Evolutionary conservation across 257 asterid genomes (phyloP), one percentile per base, ranked within the genome.

Genomic region (Jasminum sambac): DNA sequence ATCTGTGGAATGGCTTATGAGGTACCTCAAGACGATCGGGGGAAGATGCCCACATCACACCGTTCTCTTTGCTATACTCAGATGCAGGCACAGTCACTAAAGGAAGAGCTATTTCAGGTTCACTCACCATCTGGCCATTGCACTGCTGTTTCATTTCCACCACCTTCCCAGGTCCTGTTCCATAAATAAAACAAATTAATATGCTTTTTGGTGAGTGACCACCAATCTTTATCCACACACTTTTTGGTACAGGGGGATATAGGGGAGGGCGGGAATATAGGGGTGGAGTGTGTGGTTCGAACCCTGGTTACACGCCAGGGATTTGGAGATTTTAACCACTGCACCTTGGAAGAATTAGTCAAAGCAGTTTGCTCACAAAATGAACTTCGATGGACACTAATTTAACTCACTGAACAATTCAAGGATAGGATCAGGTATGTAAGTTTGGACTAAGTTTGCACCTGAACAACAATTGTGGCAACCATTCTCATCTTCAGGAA

Each of bases 21-120:
- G 95, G 91, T 41, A 90, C 85, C 79, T 93, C 96, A 40, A 93
- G 89, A 48, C 90, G 82, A 67, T 87, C 96, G 14, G 97, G 89
- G 75, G 98, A 84, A 77, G 90, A 81, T 63, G 98, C 72, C 94
- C 95, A 93, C 61, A 81, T 73, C 52, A 88, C 84, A 13, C 88
- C 85, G 42, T 87, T 93, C 66, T 88, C 98, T 87, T 85, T 88
- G 67, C 78, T 78, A 82, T 82, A 89, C 68, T 78, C 93, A 0
- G 89, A 50, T 58, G 86, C 76, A 58, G 91, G 91, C 73, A 88
- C 86, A 34, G 91, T 83, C 17, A 85, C 95, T 1, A 90, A 90
- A 19, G 98, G 92, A 19, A 89, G 92, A 52, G 82, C 72, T 76
- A 80, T 86, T 77, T 84, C 97, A 42, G 88, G 76, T 71, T 88